Evolutionary conservation across 2,329 filamentous ascomycete species (phyloP).

Genomic region (Phaeosphaeria sp.): DNA sequence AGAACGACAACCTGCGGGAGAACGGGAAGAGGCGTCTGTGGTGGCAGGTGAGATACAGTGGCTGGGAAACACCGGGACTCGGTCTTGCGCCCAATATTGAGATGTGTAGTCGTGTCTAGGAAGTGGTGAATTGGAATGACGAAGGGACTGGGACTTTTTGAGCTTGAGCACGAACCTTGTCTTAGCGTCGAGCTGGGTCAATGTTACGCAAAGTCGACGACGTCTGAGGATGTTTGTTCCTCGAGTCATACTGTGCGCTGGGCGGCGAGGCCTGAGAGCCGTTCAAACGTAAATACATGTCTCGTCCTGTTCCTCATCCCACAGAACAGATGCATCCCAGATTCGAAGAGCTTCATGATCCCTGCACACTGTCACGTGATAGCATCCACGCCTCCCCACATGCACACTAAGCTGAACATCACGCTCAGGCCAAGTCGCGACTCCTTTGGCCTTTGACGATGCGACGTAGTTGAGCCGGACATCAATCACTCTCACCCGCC

Average conservation of each 20-base stretch:
- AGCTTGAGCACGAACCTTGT: slow-evolving; percentile 25
- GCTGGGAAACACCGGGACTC: slow-evolving; percentile 37
- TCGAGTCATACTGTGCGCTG: not conserved
- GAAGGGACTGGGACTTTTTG: slow-evolving; percentile 28
- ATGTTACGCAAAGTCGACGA: too few species aligned
- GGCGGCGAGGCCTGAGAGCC: too few species aligned
- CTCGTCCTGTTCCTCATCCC: too few species aligned
- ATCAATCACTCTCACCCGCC: not conserved
- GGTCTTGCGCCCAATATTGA: slow-evolving; percentile 35
- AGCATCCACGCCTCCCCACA: not conserved
- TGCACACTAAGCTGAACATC: not conserved
- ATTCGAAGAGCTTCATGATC: too few species aligned
- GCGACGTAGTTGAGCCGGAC: not conserved
- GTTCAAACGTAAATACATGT: too few species aligned
- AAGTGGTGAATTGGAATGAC: slow-evolving; percentile 23
- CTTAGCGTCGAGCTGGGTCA: slow-evolving; percentile 6
- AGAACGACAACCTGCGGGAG: not conserved
- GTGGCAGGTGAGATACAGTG: slow-evolving; percentile 38
- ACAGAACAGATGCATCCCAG: too few species aligned
- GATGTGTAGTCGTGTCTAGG: slow-evolving; percentile 5
- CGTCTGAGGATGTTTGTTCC: too few species aligned
- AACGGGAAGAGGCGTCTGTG: slow-evolving; percentile 1
- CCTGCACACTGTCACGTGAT: not conserved
- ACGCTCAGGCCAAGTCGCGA: not conserved
- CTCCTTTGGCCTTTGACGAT: not conserved